A percentile compares a stretch with the other conserved stretches of the same genome.
Conservation (phyloP, 345 rosid genomes). For the Theobroma cacao region DNA sequence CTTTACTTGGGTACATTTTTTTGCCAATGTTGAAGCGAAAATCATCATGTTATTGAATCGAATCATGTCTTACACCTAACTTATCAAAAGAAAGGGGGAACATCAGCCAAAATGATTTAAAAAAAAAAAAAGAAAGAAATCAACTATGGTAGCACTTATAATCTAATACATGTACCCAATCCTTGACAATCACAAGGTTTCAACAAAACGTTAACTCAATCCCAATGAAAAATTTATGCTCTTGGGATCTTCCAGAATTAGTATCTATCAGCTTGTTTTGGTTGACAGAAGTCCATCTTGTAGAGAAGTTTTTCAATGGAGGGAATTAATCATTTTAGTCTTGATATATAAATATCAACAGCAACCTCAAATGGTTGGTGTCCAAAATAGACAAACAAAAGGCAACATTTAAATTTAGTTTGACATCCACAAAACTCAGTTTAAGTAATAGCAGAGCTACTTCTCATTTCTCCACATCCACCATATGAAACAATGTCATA, state of each 20-base stretch:
- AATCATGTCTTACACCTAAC: not conserved
- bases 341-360: not conserved
- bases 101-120: not conserved
- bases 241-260: not conserved
- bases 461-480: constrained; percentile 22
- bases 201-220: not conserved
- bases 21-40: not conserved
- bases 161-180: not conserved
- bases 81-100: not conserved
- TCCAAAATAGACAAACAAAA: not conserved
- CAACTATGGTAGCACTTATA: not conserved
- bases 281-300: not conserved
- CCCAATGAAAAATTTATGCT: not conserved
- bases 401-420: not conserved
- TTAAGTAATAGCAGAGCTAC: not conserved
- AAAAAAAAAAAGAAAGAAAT: not conserved
- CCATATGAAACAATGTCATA: constrained; percentile 28
- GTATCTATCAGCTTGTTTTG: not conserved
- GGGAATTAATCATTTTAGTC: not conserved
- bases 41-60: not conserved
- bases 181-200: not conserved
- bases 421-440: constrained; percentile 6
- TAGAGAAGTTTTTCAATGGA: not conserved
- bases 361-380: not conserved
- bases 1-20: no score